phyloP scores from a whole-genome alignment of 768 basidiomycete species.

The Clathrus columnatus region DNA sequence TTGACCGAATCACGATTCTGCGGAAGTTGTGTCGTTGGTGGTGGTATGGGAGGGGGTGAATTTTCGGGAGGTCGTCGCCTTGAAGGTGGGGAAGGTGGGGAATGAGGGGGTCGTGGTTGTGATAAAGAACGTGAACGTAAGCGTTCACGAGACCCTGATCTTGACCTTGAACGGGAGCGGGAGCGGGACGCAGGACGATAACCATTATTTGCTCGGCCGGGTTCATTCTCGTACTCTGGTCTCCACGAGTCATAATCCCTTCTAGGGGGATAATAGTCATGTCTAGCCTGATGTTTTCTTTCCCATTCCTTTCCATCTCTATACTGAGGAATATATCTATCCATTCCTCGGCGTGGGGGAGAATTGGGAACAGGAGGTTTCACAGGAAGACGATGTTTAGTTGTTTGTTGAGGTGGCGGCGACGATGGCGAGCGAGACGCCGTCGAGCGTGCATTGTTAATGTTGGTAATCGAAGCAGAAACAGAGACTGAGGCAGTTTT shows the following conservation, averaged over 20 bases:
- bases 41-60: neutral
- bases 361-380: constrained; percentile 9
- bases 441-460: constrained; percentile 18
- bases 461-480: constrained; percentile 29
- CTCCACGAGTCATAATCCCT: neutral
- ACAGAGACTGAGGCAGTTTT: neutral
- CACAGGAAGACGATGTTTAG: constrained; percentile 25
- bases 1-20: constrained; percentile 7
- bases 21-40: constrained; percentile 12
- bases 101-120: constrained; percentile 2
- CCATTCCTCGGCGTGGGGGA: constrained; percentile 13
- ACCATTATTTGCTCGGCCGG: neutral
- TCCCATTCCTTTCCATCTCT: neutral
- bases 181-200: neutral
- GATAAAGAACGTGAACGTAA: neutral
- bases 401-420: constrained; percentile 14
- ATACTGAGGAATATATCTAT: constrained; percentile 16
- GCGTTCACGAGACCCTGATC: constrained; percentile 14
- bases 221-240: neutral
- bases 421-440: constrained; percentile 22
- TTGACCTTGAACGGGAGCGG: neutral
- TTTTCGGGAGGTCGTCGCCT: neutral
- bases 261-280: neutral
- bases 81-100: constrained; percentile 7
- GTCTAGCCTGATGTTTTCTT: neutral